Base-by-base conservation (phyloP, 805 yeast species). In the Teunomyces stri region DNA sequence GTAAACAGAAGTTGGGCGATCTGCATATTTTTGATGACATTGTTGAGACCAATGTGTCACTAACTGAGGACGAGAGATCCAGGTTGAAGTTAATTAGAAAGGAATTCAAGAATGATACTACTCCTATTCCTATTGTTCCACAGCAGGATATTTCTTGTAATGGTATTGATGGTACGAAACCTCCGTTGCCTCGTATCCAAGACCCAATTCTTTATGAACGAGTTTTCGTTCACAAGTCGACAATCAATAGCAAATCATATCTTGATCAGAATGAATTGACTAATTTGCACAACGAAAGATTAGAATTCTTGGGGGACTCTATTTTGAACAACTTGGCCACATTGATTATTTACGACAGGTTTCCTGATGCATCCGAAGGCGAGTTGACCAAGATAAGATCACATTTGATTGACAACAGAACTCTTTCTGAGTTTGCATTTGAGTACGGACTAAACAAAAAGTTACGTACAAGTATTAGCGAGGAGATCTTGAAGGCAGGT, bases 291-390 rank as follows among this genome's bases (percentile, higher is more conserved):
- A 88, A 92, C 62, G 97, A 91, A 71, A 75, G 97, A 43, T 70
- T 90, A 18, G 98, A 92, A 68, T 92, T 89, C 60, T 69, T 89
- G 38, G 98, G 98, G 12, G 98, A 92, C 68, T 83, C 97, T 0
- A 79, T 89, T 16, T 69, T 92, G 49, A 87, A 88, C 59, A 78
- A 78, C 45, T 70, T 84, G n/a, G 82, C 87, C 45, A 85, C 97
- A 0, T 69, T 78, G 48, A 74, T 91, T 36, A 72, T 89, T 13
- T 89, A 76, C 57, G 74, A 79, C 22, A 65, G 76, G 46, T 87
- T 85, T 56, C 94, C 95, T 0, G 67, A 74, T 38, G 84, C 83
- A 38, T 70, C 81, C 20, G 98, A 94, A 72, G 98, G 98, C 31
- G 84, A 81, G 34, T 66, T 92, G 51, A 82, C 97, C 0, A 75